Percentiles rank a stretch among this genome's conserved stretches.
Conservation (phyloP, 176 grass and related monocot genomes). For the Lolium multiflorum region DNA sequence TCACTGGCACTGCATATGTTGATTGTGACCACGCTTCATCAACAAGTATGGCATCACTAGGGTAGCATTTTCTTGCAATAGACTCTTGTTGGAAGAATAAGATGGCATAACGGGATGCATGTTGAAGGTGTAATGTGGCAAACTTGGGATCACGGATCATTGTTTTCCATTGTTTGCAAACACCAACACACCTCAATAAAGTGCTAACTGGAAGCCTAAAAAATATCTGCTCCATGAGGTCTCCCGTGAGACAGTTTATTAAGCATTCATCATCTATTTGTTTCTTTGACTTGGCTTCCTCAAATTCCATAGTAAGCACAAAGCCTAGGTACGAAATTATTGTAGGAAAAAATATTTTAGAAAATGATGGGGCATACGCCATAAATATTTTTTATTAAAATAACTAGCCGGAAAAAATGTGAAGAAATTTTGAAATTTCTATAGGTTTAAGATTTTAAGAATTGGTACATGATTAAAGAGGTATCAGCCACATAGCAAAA, state of each 20-base stretch:
- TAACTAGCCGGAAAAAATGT: neutral
- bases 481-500: neutral
- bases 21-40: slow-evolving; percentile 38
- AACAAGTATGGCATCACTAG: slow-evolving; percentile 26
- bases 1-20: neutral
- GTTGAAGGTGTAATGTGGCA: neutral
- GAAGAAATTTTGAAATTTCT: neutral
- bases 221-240: slow-evolving; percentile 37
- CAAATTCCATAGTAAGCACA: slow-evolving; percentile 8
- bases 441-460: neutral
- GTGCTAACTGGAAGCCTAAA: slow-evolving; percentile 31
- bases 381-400: neutral
- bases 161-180: slow-evolving; percentile 41
- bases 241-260: neutral
- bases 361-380: neutral
- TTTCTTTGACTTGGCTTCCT: slow-evolving; percentile 13
- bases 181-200: slow-evolving; percentile 32
- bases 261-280: neutral
- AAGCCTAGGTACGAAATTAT: neutral
- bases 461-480: neutral
- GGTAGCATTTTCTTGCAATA: neutral
- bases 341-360: neutral
- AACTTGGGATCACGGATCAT: slow-evolving; percentile 34
- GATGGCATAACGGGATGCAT: neutral
- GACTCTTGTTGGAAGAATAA: slow-evolving; percentile 22